Conservation (phyloP, 345 rosid genomes). For the Syzygium aqueum region DNA sequence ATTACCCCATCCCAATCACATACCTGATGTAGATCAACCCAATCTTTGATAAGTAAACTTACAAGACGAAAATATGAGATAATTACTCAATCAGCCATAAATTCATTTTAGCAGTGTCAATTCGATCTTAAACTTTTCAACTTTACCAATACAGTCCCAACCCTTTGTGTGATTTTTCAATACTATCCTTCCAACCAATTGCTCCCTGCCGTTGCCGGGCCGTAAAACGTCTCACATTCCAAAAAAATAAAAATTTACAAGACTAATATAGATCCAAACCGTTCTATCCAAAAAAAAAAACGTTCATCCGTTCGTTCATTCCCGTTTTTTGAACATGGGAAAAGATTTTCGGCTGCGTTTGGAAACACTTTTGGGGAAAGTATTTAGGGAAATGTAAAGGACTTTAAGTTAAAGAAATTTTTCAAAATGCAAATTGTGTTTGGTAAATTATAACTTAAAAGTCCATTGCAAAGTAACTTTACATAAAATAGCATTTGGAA, state of each 20-base stretch:
- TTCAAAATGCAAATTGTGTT: too few species aligned
- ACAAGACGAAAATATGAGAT: neutral
- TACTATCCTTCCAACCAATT: neutral
- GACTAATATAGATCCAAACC: neutral
- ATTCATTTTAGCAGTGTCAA: neutral
- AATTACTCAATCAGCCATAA: neutral
- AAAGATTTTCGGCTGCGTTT: too few species aligned
- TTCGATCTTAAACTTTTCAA: neutral
- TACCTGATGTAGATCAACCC: neutral
- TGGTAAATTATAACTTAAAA: too few species aligned
- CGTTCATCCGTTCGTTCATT: neutral
- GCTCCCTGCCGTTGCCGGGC: too few species aligned
- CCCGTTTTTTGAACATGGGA: neutral
- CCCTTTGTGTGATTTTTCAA: neutral
- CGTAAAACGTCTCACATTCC: neutral
- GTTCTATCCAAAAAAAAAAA: neutral
- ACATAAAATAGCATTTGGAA: too few species aligned
- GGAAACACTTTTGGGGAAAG: too few species aligned
- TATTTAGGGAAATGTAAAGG: too few species aligned
- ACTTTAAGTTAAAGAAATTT: too few species aligned
- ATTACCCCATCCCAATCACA: neutral
- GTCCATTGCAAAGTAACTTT: too few species aligned
- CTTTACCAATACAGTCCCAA: rapidly evolving
- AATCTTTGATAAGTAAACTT: neutral
- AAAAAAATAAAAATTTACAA: too few species aligned